Conservation (phyloP, 1,139 yeast genomes). For the Ogataea hybrid region DNA sequence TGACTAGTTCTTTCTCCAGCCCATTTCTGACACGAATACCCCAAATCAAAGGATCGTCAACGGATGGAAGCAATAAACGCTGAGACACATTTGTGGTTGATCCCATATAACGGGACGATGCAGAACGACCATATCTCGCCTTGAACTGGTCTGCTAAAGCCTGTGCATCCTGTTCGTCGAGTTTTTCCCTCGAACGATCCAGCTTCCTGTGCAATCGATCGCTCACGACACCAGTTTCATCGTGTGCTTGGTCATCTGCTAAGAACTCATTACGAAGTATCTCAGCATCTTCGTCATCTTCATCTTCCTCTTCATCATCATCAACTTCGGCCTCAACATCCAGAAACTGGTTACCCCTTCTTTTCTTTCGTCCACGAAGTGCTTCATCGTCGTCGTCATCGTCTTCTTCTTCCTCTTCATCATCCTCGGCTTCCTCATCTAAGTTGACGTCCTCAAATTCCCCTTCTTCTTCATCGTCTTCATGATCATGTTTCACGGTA, state of each 20-base stretch:
- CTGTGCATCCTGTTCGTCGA: slow-evolving; percentile 95
- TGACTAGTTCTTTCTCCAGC: slow-evolving; percentile 86
- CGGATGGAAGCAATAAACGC: slow-evolving; percentile 89
- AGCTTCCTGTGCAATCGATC: slow-evolving; percentile 87
- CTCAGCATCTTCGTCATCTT: slow-evolving; percentile 89
- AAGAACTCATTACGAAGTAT: slow-evolving; percentile 79
- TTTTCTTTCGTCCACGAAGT: slow-evolving; percentile 49
- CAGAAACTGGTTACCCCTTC: slow-evolving; percentile 81
- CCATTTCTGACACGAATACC: slow-evolving; percentile 94
- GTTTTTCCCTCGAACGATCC: slow-evolving; percentile 85
- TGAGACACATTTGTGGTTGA: slow-evolving; percentile 90
- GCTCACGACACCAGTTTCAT: slow-evolving; percentile 45
- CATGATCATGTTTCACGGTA: slow-evolving; percentile 1
- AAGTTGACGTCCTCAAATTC: slow-evolving; percentile 17
- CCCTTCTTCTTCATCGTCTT: slow-evolving; percentile 9
- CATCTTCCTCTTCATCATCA: slow-evolving; percentile 96
- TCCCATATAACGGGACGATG: slow-evolving; percentile 81
- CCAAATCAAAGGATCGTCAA: slow-evolving; percentile 95
- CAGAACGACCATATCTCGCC: slow-evolving; percentile 87
- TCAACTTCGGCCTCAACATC: slow-evolving; percentile 99
- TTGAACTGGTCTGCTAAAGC: slow-evolving; percentile 88
- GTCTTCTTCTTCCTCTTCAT: slow-evolving; percentile 58
- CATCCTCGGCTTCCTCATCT: slow-evolving; percentile 31
- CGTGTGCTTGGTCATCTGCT: slow-evolving; percentile 66
- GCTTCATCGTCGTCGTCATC: slow-evolving; percentile 60